These are phyloP conservation scores for Metschnikowia peoriensis DNA, from an alignment of 805 yeast genomes.

Conservation along the genomic window DNA sequence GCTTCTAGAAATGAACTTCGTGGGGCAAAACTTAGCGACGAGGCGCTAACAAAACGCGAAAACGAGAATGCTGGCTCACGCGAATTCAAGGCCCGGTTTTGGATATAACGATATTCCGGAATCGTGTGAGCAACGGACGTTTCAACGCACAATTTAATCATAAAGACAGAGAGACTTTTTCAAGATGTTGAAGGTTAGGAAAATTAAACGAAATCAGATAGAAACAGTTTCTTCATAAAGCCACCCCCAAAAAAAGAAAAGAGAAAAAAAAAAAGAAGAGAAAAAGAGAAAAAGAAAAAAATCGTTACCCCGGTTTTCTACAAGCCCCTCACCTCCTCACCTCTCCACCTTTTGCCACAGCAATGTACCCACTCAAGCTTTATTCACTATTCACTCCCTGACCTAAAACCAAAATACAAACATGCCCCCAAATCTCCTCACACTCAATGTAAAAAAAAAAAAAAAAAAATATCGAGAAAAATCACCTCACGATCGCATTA, in stretches of 20 bases:
- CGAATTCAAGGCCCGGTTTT: too few relatives aligned
- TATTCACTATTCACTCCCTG: background rate
- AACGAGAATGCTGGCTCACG: background rate
- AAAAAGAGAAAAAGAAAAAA: too few relatives aligned
- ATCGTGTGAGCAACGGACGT: too few relatives aligned
- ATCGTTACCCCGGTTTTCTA: background rate
- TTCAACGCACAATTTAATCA: too few relatives aligned
- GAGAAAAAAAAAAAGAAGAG: background rate
- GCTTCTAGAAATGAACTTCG: slow-evolving; percentile 3
- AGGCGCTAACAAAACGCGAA: background rate
- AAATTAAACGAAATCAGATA: too few relatives aligned
- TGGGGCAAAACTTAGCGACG: background rate
- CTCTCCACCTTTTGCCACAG: background rate
- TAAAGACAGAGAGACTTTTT: too few relatives aligned
- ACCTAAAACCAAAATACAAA: background rate
- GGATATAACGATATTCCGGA: too few relatives aligned
- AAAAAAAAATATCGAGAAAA: too few relatives aligned
- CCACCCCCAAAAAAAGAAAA: too few relatives aligned
- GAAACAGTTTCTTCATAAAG: too few relatives aligned
- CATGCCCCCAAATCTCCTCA: background rate
- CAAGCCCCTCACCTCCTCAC: background rate
- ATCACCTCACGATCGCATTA: too few relatives aligned
- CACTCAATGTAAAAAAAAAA: background rate
- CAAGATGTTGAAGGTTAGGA: too few relatives aligned
- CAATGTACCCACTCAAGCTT: background rate